Evolutionary conservation across 768 basidiomycete species (phyloP).

Genomic region (Hysterangium stoloniferum): DNA sequence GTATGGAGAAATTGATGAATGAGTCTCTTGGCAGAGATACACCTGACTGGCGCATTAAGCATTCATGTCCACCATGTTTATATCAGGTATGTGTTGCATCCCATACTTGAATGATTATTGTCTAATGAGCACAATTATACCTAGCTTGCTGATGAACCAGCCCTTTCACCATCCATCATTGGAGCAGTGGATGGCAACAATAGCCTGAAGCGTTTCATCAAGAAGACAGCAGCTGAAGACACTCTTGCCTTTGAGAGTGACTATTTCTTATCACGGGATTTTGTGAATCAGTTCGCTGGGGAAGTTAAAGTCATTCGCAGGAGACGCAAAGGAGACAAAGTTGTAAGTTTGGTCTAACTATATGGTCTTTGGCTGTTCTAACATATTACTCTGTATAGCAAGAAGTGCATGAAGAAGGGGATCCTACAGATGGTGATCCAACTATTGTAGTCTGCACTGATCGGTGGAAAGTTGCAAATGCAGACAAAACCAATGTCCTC

Average conservation of each 20-base stretch:
- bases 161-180: conserved; percentile 15
- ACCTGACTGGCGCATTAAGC: conserved; percentile 18
- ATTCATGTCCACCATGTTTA: conserved; percentile 22
- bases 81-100: conserved; percentile 16
- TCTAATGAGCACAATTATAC: background rate
- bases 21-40: conserved; percentile 14
- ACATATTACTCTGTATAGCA: background rate
- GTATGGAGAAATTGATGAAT: conserved; percentile 14
- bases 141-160: conserved; percentile 12
- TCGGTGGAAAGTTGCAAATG: conserved; percentile 1
- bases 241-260: conserved; percentile 18
- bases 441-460: background rate
- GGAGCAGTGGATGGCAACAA: conserved; percentile 17
- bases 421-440: background rate
- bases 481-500: conserved; percentile 18
- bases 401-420: background rate
- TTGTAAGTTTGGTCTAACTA: too few relatives aligned
- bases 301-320: conserved; percentile 22
- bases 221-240: conserved; percentile 17
- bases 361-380: background rate
- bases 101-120: background rate
- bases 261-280: conserved; percentile 21
- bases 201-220: conserved; percentile 23
- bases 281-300: conserved; percentile 24
- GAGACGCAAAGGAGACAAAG: background rate